A percentile compares a stretch with the other conserved stretches of the same genome.
phyloP scores from a whole-genome alignment of 371 early-diverging fungal species.

The Saksenaea vasiformis region DNA sequence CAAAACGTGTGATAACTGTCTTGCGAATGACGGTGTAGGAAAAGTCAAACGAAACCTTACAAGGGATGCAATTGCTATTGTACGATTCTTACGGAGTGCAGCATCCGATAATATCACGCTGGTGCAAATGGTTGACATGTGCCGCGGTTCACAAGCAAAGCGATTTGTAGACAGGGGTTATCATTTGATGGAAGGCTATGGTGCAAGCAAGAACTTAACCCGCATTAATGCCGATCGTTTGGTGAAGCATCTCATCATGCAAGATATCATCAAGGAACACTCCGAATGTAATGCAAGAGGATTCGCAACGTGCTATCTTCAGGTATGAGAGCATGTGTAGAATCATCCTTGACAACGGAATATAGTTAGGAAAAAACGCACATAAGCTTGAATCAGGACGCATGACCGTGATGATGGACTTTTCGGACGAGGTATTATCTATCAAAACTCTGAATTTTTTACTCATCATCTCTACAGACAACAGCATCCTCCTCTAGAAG shows the following conservation, averaged over 20 bases:
- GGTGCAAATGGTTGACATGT: slow-evolving; percentile 76
- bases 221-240: slow-evolving; percentile 69
- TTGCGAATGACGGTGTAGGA: slow-evolving; percentile 22
- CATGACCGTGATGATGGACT: neutral
- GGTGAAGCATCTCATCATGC: slow-evolving; percentile 60
- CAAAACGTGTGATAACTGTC: slow-evolving; percentile 96
- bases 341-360: neutral
- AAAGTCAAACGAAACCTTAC: slow-evolving; percentile 53
- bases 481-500: neutral
- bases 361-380: neutral
- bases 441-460: neutral
- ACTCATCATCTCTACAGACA: neutral
- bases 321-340: slow-evolving; percentile 1
- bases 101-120: slow-evolving; percentile 68
- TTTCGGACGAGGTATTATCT: neutral
- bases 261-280: slow-evolving; percentile 64
- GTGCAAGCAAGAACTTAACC: slow-evolving; percentile 59
- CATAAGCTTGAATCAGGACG: neutral
- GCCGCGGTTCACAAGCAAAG: slow-evolving; percentile 70
- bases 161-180: slow-evolving; percentile 55
- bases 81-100: slow-evolving; percentile 51
- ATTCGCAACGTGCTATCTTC: slow-evolving; percentile 21
- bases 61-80: slow-evolving; percentile 54
- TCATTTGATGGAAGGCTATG: slow-evolving; percentile 57
- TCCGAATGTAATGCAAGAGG: slow-evolving; percentile 36